Evolutionary conservation across 169 alveolate genomes (phyloP).

Genomic region (Toxoplasma gondii): DNA sequence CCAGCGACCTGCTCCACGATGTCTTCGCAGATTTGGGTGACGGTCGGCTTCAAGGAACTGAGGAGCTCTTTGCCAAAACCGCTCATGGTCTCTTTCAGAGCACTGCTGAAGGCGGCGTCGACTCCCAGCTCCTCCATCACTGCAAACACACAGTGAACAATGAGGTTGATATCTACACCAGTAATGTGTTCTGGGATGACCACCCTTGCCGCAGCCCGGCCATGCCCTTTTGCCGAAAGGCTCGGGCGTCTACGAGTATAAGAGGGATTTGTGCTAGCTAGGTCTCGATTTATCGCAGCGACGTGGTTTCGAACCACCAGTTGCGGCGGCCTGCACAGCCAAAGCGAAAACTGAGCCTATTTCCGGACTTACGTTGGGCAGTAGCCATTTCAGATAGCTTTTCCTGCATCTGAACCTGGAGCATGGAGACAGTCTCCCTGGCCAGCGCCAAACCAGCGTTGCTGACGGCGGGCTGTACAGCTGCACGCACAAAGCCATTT

Average conservation of each 20-base stretch:
- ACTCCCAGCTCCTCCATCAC: background rate
- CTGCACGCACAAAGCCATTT: background rate
- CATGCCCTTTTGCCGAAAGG: no score
- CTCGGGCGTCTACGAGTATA: no score
- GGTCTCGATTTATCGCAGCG: no score
- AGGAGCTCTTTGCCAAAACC: conserved; percentile 8
- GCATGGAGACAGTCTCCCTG: background rate
- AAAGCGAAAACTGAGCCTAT: no score
- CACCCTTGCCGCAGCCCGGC: no score
- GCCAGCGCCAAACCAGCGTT: background rate
- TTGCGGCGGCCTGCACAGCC: no score
- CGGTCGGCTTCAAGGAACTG: background rate
- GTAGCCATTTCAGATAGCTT: background rate
- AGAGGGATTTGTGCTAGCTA: no score
- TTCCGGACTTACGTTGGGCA: background rate
- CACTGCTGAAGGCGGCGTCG: background rate
- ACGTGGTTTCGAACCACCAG: no score
- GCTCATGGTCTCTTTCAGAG: background rate
- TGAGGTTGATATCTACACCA: no score
- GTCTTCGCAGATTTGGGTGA: background rate
- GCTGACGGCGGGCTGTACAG: background rate
- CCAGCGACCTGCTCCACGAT: background rate
- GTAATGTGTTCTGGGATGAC: no score
- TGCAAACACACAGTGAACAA: background rate
- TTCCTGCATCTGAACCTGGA: background rate